These are phyloP conservation scores for Pholiota conissans DNA, from an alignment of 768 basidiomycete species.

Conservation along the genomic window DNA sequence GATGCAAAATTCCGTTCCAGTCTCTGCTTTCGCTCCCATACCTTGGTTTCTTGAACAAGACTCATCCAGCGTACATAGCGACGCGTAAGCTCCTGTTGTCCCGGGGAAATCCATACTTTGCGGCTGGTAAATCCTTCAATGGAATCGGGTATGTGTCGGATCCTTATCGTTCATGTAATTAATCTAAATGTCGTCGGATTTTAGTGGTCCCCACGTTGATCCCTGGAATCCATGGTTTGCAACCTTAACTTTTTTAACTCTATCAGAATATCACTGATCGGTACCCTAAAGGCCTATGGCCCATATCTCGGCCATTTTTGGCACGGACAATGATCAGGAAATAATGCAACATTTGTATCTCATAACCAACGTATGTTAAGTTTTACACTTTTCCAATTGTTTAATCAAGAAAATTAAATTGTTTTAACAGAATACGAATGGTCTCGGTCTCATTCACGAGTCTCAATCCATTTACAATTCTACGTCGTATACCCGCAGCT, in stretches of 20 bases:
- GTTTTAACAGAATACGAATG: constrained; percentile 58
- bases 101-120: constrained; percentile 66
- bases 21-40: constrained; percentile 80
- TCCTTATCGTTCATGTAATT: not conserved
- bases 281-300: constrained; percentile 68
- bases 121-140: constrained; percentile 60
- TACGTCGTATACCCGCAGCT: constrained; percentile 62
- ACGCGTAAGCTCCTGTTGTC: constrained; percentile 67
- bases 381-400: not conserved
- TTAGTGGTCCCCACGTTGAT: constrained; percentile 73
- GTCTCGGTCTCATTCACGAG: constrained; percentile 79
- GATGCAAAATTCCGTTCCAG: constrained; percentile 32
- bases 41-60: constrained; percentile 69
- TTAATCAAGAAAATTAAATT: constrained; percentile 2
- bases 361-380: constrained; percentile 63
- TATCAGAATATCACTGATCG: not conserved
- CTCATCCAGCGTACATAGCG: constrained; percentile 57
- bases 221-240: constrained; percentile 71
- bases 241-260: not conserved
- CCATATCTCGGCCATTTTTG: constrained; percentile 71
- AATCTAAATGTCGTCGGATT: not conserved
- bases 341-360: constrained; percentile 62
- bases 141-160: constrained; percentile 59
- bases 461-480: constrained; percentile 62
- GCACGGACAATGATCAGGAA: constrained; percentile 70